Percentiles rank a stretch among this genome's conserved stretches.
Conservation (phyloP, 2,329 filamentous ascomycete genomes). For the Akanthomyces lecanii region DNA sequence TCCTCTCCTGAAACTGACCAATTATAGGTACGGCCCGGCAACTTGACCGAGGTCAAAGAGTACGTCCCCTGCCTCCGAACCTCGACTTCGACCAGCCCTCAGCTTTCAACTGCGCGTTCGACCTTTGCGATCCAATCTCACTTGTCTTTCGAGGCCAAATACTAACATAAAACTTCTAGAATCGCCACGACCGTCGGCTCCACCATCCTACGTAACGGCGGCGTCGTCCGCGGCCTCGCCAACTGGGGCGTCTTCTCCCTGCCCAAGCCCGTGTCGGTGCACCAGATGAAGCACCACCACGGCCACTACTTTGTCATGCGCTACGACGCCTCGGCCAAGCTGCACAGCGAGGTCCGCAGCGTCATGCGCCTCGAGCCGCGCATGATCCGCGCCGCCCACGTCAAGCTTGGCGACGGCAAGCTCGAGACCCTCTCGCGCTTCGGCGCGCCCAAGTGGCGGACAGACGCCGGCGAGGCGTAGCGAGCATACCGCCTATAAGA, state of each 20-base stretch:
- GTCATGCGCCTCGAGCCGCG: constrained; percentile 82
- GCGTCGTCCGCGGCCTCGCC: constrained; percentile 84
- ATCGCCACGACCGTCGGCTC: constrained; percentile 83
- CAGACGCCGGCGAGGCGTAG: constrained; percentile 30
- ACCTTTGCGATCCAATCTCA: no score
- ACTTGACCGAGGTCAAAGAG: constrained; percentile 91
- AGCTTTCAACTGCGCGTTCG: neutral
- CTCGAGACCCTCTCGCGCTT: constrained; percentile 49
- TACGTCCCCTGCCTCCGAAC: constrained; percentile 43
- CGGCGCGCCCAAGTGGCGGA: constrained; percentile 47
- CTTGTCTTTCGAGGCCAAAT: neutral
- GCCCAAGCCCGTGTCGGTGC: constrained; percentile 70
- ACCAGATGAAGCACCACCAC: constrained; percentile 76
- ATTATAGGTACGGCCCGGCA: constrained; percentile 81
- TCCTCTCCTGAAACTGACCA: neutral
- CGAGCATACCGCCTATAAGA: no score
- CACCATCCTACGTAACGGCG: constrained; percentile 75
- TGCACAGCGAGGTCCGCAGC: constrained; percentile 69
- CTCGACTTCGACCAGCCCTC: constrained; percentile 5
- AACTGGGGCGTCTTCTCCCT: constrained; percentile 96
- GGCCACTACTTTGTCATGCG: constrained; percentile 99
- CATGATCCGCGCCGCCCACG: constrained; percentile 80
- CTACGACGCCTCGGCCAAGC: constrained; percentile 73
- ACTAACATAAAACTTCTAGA: constrained; percentile 42
- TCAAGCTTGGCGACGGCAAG: constrained; percentile 72